phyloP scores from a whole-genome alignment of 352 stramenopile genomes.

The Phytophthora agathidicida region DNA sequence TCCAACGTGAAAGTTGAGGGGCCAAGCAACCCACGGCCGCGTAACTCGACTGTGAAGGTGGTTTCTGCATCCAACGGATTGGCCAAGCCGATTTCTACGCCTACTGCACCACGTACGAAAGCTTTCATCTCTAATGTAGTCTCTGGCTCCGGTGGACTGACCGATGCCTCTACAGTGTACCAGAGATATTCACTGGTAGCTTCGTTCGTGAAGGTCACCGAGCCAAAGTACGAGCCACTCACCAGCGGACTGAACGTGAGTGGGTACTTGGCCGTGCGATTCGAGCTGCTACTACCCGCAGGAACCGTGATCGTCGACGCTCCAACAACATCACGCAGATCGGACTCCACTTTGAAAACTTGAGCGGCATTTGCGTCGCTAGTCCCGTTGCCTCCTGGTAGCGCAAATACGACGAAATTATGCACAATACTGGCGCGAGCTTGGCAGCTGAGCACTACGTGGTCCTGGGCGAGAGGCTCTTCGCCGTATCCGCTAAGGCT shows the following conservation, averaged over 20 bases:
- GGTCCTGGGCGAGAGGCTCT: constrained; percentile 91
- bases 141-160: constrained; percentile 75
- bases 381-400: constrained; percentile 26
- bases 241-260: constrained; percentile 89
- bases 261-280: constrained; percentile 60
- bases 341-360: constrained; percentile 90
- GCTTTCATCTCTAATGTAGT: constrained; percentile 86
- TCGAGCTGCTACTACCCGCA: constrained; percentile 6
- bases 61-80: constrained; percentile 91
- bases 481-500: constrained; percentile 84
- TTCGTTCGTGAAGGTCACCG: constrained; percentile 92
- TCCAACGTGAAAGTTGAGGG: constrained; percentile 74
- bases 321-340: constrained; percentile 90
- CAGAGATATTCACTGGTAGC: constrained; percentile 86
- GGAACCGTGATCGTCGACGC: constrained; percentile 56
- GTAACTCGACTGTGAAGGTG: constrained; percentile 85
- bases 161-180: constrained; percentile 94
- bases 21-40: constrained; percentile 88
- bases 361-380: constrained; percentile 45
- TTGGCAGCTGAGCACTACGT: constrained; percentile 85
- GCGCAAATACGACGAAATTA: constrained; percentile 78
- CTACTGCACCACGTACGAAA: constrained; percentile 81
- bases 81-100: constrained; percentile 89
- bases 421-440: constrained; percentile 85
- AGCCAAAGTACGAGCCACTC: constrained; percentile 92